phyloP scores from a whole-genome alignment of 2,329 filamentous ascomycete genomes.

The Blumeria hordei region DNA sequence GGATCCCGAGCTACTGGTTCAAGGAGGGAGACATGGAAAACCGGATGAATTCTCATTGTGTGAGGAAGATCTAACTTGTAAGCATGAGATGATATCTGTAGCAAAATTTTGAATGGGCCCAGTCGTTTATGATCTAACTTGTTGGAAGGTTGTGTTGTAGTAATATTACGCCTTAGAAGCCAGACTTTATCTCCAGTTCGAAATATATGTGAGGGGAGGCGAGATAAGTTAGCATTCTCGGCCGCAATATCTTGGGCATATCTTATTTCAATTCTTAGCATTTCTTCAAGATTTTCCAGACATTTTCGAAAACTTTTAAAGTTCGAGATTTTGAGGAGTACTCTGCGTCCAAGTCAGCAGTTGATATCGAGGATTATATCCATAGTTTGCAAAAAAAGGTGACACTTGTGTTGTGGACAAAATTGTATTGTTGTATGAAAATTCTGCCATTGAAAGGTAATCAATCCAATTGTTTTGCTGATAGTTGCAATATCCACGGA shows the following conservation, averaged over 20 bases:
- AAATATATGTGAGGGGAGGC: neutral
- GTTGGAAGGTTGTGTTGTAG: neutral
- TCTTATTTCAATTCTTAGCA: neutral
- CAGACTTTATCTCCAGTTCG: slow-evolving; percentile 1
- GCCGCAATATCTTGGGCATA: neutral
- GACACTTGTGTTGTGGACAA: neutral
- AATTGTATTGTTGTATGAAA: too few species aligned
- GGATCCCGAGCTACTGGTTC: too few species aligned
- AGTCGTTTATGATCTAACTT: neutral
- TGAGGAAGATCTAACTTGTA: slow-evolving; percentile 1
- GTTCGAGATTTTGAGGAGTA: neutral
- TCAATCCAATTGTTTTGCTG: too few species aligned
- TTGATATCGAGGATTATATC: neutral
- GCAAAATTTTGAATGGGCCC: slow-evolving; percentile 1
- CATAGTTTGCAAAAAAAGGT: neutral
- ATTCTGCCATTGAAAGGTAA: too few species aligned
- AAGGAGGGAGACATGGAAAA: slow-evolving; percentile 2
- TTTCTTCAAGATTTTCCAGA: neutral
- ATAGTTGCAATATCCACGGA: too few species aligned
- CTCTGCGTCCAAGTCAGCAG: neutral
- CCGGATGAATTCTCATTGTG: slow-evolving; percentile 1
- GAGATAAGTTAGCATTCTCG: neutral
- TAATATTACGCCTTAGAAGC: neutral
- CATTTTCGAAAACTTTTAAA: neutral
- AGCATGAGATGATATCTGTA: neutral